phyloP scores from a whole-genome alignment of 2,329 filamentous ascomycete species.

The Cercospora sojina region DNA sequence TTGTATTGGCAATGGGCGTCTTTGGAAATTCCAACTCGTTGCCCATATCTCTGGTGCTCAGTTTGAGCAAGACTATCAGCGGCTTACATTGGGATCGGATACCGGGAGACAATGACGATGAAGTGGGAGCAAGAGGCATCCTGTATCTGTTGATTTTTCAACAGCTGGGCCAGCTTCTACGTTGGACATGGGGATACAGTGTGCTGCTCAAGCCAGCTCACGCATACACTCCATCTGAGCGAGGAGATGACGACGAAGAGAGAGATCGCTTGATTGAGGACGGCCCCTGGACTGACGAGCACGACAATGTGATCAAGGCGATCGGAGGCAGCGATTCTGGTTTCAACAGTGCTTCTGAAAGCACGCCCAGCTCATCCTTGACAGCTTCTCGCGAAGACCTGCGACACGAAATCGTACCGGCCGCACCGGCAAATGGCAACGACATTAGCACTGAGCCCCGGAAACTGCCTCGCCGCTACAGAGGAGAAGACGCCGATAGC shows the following conservation, averaged over 20 bases:
- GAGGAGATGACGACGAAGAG: constrained; percentile 54
- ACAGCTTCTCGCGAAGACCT: constrained; percentile 16
- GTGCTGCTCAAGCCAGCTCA: constrained; percentile 85
- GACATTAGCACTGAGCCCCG: constrained; percentile 41
- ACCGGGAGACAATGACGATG: constrained; percentile 88
- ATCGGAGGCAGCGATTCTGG: constrained; percentile 41
- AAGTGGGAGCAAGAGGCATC: constrained; percentile 90
- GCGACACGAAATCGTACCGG: constrained; percentile 31
- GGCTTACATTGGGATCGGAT: constrained; percentile 93
- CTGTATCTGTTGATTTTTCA: constrained; percentile 96
- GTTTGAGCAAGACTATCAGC: constrained; percentile 84
- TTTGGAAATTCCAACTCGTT: constrained; percentile 99
- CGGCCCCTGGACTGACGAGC: constrained; percentile 57
- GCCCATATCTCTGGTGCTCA: constrained; percentile 92
- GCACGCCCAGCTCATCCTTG: constrained; percentile 40
- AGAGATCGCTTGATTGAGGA: constrained; percentile 44
- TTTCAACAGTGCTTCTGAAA: constrained; percentile 47
- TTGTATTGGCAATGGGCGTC: constrained; percentile 93
- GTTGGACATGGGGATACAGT: constrained; percentile 98
- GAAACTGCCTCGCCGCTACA: constrained; percentile 38
- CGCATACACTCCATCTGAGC: constrained; percentile 65
- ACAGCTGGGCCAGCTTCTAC: constrained; percentile 88
- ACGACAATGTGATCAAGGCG: constrained; percentile 30
- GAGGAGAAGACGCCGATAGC: constrained; percentile 19
- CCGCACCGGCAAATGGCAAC: constrained; percentile 53